These are phyloP conservation scores for Kokia cookei DNA, from an alignment of 441 rosid genomes.

Conservation along the genomic window DNA sequence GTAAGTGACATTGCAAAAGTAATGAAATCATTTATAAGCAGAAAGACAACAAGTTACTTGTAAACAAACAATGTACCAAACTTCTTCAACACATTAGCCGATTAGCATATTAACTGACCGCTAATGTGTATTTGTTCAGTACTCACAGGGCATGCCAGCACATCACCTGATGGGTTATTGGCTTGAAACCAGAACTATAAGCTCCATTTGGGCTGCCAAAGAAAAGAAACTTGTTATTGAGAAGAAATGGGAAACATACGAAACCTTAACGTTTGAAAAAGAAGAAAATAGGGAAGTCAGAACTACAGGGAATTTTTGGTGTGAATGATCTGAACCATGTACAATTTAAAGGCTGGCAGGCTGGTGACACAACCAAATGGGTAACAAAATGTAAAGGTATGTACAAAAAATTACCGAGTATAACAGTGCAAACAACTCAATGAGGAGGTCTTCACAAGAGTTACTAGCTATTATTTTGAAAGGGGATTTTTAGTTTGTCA, in stretches of 20 bases:
- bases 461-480: background rate
- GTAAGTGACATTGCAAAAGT: background rate
- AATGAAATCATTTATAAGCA: background rate
- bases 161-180: slow-evolving; percentile 97
- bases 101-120: background rate
- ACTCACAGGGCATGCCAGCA: slow-evolving; percentile 44
- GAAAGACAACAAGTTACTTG: background rate
- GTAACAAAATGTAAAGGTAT: background rate
- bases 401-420: background rate
- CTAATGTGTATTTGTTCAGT: background rate
- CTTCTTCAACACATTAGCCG: background rate
- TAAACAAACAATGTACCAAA: background rate
- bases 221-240: background rate
- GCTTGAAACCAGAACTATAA: slow-evolving; percentile 90
- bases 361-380: background rate
- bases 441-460: background rate
- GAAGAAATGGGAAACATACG: background rate
- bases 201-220: slow-evolving; percentile 92
- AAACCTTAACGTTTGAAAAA: background rate
- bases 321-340: background rate
- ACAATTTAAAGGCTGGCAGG: background rate
- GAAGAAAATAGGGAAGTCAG: background rate
- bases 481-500: background rate
- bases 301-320: background rate
- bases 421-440: background rate